Base-by-base conservation (phyloP, 164 flowering plant species). In the Warburgia ugandensis region DNA sequence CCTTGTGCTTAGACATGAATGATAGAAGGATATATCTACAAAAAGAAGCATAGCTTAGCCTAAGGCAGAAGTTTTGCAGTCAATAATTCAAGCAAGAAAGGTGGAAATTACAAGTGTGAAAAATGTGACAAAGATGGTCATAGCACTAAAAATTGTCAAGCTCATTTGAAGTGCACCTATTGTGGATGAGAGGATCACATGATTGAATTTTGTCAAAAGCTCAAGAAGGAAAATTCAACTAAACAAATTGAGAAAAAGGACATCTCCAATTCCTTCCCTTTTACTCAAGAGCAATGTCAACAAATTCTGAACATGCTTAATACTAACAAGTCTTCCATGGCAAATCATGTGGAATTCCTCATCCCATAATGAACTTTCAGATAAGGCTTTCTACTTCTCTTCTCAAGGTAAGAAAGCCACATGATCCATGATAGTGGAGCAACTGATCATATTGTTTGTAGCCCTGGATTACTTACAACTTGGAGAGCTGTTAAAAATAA, bases 1-100 rank as follows among this genome's bases (percentile, higher is more conserved):
- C 6, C 45, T 42, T 7, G 45, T 42, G 6, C 45, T 42, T 17
- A 23, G 45, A 6, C 45, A 42, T 42, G 45, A 42, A 21, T 17
- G n/a, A 13, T 26, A 42, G 1, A 4, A 9, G 28, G 45, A 42
- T 7, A 14, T 42, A 6, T 6, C 25, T 6, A 21, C 25, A 3
- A 13, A 26, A 5, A 42, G 21, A 42, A n/a, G 5, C n/a, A 0
- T 5, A 4, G n/a, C 41, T 5, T 17, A 37, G n/a, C 41, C 41
- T 4, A 17, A 42, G 4, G 45, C 45, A 6, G 45, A 9, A 13
- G 17, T 17, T 42, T 42, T 5, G 22, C 45, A 7, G 25, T 42
- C 8, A 42, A 42, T 23, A 22, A 42, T 13, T 20, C 45, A 5
- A 42, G 45, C 7, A 23, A 6, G 45, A 42, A 37, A 17, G n/a